Evolutionary conservation across 2,329 filamentous ascomycete genomes (phyloP), one percentile per base, ranked within the genome.

Genomic region (Alternaria sp.): DNA sequence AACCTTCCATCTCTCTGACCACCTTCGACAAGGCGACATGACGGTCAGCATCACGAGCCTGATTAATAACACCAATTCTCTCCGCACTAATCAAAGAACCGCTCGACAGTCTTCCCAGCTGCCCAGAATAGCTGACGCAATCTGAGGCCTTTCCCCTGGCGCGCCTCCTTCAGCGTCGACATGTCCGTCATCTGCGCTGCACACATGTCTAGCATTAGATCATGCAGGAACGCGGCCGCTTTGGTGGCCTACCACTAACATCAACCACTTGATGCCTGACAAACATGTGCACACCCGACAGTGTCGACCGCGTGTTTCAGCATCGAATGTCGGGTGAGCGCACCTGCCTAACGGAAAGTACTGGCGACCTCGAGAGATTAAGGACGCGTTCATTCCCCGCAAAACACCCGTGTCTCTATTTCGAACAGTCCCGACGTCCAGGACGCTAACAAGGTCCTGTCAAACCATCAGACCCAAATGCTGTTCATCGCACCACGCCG

Each of bases 151-250:
- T 50, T 50, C 41, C 22, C 40, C 51, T 43, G 48, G 43, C 22
- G 34, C 53, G 48, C 60, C 49, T 50, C 53, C 45, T 50, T 52
- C 34, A 55, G 53, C 50, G 34, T 49, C 44, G 27, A 27, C 51
- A 51, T 45, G 43, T 38, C 46, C 55, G 61, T 46, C 53, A 54
- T 54, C 49, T 44, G 34, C 25, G 45, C 50, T 44, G 32, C 45
- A 49, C 52, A 46, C 30, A 44, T 45, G 50, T 43, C 41, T 32
- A 27, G 40, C 53, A 58, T 57, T 34, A 34, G 50, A 55, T 58
- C 20, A 63, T 62, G 67, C 69, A 71, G 66, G 67, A 67, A 71
- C 67, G 55, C 63, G 58, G 53, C 61, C 64, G 53, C 38, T 25
- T 60, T 52, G 32, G 44, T 61, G 59, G 52, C 59, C 57, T 40